Conservation (phyloP, 306 rosid species). For the Medicago arabica region DNA sequence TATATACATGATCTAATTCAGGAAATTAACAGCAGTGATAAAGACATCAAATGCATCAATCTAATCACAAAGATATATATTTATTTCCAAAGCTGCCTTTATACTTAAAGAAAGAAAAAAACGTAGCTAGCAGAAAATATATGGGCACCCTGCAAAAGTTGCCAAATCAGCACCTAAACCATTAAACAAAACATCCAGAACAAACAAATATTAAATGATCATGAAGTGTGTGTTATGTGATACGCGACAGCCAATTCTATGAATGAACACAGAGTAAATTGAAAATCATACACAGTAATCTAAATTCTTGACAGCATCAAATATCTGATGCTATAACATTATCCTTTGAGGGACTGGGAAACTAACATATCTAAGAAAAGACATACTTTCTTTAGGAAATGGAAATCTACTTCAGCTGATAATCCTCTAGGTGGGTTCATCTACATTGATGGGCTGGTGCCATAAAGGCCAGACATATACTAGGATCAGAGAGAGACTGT, state of each 20-base stretch:
- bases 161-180: conserved; percentile 7
- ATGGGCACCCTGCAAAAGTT: background rate
- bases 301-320: no score
- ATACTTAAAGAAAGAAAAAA: background rate
- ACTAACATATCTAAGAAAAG: no score
- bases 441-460: background rate
- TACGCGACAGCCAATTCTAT: no score
- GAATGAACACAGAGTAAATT: no score
- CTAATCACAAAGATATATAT: background rate
- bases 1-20: background rate
- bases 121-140: conserved; percentile 3
- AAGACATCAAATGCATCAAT: no score
- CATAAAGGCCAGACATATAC: background rate
- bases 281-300: no score
- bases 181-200: no score
- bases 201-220: no score
- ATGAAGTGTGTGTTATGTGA: no score
- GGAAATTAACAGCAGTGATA: conserved; percentile 2
- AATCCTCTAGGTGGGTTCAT: background rate
- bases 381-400: conserved; percentile 6
- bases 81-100: background rate
- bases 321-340: no score
- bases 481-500: background rate
- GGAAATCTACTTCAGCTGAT: background rate
- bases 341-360: no score